These are phyloP conservation scores for Xylaria multiplex DNA, from an alignment of 2,329 filamentous ascomycete genomes.

Conservation along the genomic window DNA sequence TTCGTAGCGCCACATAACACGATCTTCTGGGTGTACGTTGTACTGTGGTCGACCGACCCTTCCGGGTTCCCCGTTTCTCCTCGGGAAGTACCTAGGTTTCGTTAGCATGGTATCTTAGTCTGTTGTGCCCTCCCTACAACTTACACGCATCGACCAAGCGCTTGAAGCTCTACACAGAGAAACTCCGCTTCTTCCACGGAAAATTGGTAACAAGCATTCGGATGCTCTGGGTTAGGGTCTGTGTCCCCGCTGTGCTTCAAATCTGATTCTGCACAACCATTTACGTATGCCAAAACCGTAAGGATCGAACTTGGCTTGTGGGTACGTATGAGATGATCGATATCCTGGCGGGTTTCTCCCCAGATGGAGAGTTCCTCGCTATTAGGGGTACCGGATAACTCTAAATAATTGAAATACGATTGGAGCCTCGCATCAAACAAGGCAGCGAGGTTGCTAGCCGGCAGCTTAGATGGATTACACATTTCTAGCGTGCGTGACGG, in stretches of 20 bases:
- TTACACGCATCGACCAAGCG: conserved; percentile 44
- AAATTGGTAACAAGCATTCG: conserved; percentile 48
- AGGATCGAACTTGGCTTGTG: conserved; percentile 33
- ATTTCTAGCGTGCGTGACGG: conserved; percentile 46
- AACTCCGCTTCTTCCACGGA: conserved; percentile 40
- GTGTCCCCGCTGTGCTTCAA: conserved; percentile 17
- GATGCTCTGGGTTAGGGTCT: conserved; percentile 34
- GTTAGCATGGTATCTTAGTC: conserved; percentile 31
- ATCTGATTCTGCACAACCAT: conserved; percentile 40
- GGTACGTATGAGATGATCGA: conserved; percentile 1
- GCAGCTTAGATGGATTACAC: conserved; percentile 43
- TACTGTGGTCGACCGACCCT: conserved; percentile 40
- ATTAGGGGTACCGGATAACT: conserved; percentile 27
- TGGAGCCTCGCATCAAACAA: conserved; percentile 48
- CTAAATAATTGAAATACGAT: conserved; percentile 39
- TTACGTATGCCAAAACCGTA: conserved; percentile 43
- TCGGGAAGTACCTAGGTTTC: conserved; percentile 32
- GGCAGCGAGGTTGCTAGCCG: conserved; percentile 42
- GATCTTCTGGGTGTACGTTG: conserved; percentile 46
- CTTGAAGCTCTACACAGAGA: conserved; percentile 34
- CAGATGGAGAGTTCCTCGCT: conserved; percentile 28
- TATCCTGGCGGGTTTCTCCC: conserved; percentile 19
- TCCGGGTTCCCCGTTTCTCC: conserved; percentile 8
- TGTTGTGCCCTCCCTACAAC: conserved; percentile 26
- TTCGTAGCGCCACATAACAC: conserved; percentile 46